Base-by-base conservation (phyloP, 2,329 filamentous ascomycete genomes). In the Coniochaeta hoffmannii region DNA sequence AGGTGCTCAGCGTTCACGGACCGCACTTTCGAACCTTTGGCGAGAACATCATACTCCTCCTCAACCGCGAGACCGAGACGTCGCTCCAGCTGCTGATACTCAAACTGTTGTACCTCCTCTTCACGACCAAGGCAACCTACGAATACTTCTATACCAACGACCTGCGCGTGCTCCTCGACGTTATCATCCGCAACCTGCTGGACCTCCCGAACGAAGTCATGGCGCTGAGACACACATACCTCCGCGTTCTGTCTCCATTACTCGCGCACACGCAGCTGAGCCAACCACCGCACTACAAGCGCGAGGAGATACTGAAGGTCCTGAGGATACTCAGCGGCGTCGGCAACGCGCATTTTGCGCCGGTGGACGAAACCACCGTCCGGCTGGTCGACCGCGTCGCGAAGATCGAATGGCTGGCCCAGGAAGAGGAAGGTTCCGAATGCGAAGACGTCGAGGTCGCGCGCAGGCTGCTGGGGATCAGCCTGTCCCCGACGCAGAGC, bases 71-170 rank as follows among this genome's bases (percentile, higher is more conserved):
- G 76, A 90, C 88, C 10, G 92, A 97, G 70, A 96, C 94, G 0
- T 93, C 91, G 1, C 81, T 96, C 35, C 95, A 99, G 71, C 80
- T 99, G 26, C 81, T 99, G n/a, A 97, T 97, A 57, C 79, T 99
- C 41, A 99, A 99, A 72, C 82, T 97, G 4, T 78, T 99, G 28
- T 99, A 97, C 71, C 83, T 99, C 34, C 80, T 99, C 10, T 99
- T 99, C 72, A 96, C 92, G 4, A 97, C 90, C 10, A 85, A 85
- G 56, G 83, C 88, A 15, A 99, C 94, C 0, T 90, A 94, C 69
- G 94, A 99, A 72, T 99, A 97, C 71, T 99, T 99, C 68, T 99
- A 97, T 71, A 97, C 91, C 28, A 99, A 99, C 68, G 94, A 99
- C 66, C 78, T 99, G 30, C 89, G 90, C 57, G 94, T 99, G 4